phyloP scores from a whole-genome alignment of 805 yeast genomes.

The Saccharomyces kudriavzevii region DNA sequence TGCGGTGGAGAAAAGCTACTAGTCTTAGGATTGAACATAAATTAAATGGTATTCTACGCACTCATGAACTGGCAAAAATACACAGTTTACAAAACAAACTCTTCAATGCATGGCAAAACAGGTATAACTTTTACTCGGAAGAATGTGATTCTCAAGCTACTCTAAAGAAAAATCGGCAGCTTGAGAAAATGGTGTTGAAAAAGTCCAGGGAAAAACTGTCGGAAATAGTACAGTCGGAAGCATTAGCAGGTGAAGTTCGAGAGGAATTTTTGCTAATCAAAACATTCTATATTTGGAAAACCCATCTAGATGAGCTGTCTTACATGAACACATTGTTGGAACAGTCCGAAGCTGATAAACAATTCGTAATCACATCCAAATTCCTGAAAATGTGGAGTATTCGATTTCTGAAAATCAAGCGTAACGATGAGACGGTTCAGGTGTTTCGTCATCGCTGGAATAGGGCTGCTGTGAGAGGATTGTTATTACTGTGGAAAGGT shows the following conservation, averaged over 20 bases:
- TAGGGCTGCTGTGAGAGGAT: slow-evolving; percentile 33
- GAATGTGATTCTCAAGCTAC: not conserved
- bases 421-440: slow-evolving; percentile 30
- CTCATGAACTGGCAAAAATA: not conserved
- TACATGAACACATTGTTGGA: slow-evolving; percentile 13
- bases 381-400: slow-evolving; percentile 31
- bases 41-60: not conserved
- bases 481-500: slow-evolving; percentile 31
- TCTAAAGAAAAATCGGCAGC: not conserved
- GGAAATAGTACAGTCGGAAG: not conserved
- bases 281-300: slow-evolving; percentile 21
- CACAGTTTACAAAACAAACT: not conserved
- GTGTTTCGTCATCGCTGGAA: slow-evolving; percentile 33
- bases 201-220: not conserved
- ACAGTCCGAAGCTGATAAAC: slow-evolving; percentile 19
- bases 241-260: slow-evolving; percentile 17
- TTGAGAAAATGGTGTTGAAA: not conserved
- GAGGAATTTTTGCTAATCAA: slow-evolving; percentile 17
- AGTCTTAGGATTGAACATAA: not conserved
- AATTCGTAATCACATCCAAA: slow-evolving; percentile 17
- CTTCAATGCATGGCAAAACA: not conserved
- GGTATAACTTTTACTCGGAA: not conserved
- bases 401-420: slow-evolving; percentile 26
- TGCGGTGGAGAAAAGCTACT: not conserved
- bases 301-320: slow-evolving; percentile 7